These are phyloP conservation scores for Neopestalotiopsis clavispora DNA, from an alignment of 2,329 filamentous ascomycete species.

Conservation along the genomic window DNA sequence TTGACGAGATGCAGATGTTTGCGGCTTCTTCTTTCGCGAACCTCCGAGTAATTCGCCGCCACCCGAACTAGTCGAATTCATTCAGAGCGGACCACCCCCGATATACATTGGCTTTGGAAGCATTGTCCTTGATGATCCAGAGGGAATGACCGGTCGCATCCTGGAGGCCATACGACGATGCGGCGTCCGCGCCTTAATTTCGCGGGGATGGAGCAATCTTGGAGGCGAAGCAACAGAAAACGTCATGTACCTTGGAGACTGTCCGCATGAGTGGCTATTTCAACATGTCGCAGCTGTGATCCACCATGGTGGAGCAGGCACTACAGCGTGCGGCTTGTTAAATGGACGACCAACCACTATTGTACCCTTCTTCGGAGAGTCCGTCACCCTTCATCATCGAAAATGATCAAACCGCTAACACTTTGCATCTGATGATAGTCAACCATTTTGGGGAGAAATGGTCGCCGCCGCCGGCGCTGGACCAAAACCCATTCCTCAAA, in stretches of 20 bases:
- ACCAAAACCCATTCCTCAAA: constrained; percentile 40
- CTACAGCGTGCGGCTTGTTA: constrained; percentile 66
- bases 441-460: constrained; percentile 49
- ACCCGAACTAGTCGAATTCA: constrained; percentile 68
- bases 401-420: no score
- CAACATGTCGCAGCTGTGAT: constrained; percentile 62
- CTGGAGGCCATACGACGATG: constrained; percentile 62
- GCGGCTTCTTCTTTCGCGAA: constrained; percentile 79
- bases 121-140: constrained; percentile 57
- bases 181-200: constrained; percentile 65
- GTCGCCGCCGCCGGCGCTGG: constrained; percentile 44
- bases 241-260: constrained; percentile 59
- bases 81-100: constrained; percentile 71
- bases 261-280: constrained; percentile 71
- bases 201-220: constrained; percentile 68
- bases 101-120: constrained; percentile 77
- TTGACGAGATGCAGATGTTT: constrained; percentile 44
- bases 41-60: constrained; percentile 69
- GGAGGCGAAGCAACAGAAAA: constrained; percentile 57
- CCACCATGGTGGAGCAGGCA: constrained; percentile 70
- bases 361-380: constrained; percentile 69
- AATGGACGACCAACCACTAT: constrained; percentile 66
- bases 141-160: constrained; percentile 60
- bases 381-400: constrained; percentile 6
- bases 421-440: constrained; percentile 24